Conservation (phyloP, 305 asterid genomes). For the Rubia balearica region DNA sequence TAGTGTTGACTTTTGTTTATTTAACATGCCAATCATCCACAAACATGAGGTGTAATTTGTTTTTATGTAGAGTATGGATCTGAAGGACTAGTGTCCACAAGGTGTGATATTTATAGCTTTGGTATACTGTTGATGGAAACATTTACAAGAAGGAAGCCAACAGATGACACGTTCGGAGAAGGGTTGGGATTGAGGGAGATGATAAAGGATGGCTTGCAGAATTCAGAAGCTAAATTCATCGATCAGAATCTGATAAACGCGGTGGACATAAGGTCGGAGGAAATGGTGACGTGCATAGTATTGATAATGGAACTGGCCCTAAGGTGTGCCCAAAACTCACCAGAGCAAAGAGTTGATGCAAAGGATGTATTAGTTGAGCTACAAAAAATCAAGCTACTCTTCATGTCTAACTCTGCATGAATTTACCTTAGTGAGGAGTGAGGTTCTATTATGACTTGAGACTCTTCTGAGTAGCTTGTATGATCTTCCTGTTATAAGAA, state of each 20-base stretch:
- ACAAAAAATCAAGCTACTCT: background rate
- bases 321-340: background rate
- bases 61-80: conserved; percentile 12
- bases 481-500: too few species aligned
- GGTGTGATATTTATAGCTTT: conserved; percentile 4
- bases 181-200: background rate
- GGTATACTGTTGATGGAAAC: conserved; percentile 30
- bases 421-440: background rate
- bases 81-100: background rate
- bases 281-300: conserved; percentile 1
- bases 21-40: too few species aligned
- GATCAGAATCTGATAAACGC: background rate
- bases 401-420: background rate
- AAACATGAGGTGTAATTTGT: too few species aligned
- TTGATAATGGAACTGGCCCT: background rate
- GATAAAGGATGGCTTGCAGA: background rate
- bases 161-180: conserved; percentile 18
- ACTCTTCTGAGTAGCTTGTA: too few species aligned
- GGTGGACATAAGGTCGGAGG: background rate
- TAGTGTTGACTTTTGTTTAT: too few species aligned
- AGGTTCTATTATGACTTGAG: background rate
- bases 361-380: background rate
- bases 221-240: background rate
- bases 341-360: background rate
- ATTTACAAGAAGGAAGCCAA: conserved; percentile 17